Base-by-base conservation (phyloP, 345 rosid species). In the Eucalyptus coolabah region DNA sequence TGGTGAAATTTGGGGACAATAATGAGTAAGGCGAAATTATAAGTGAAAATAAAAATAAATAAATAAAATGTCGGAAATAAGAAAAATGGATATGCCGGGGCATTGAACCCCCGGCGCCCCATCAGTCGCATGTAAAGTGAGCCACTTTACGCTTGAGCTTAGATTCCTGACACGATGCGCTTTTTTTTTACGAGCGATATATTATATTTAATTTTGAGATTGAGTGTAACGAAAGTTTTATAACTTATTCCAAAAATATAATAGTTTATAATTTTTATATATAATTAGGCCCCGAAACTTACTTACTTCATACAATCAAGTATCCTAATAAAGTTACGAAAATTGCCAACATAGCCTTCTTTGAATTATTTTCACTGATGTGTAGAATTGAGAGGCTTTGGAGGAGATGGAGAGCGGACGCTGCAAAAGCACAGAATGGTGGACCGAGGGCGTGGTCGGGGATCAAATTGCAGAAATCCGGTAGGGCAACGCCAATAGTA, bases 261-360 rank as follows among this genome's bases (percentile, higher is more conserved):
- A 65, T n/a, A 2, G 4, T 15, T 4, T 0, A 0, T 0, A 2
- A n/a, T n/a, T 65, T n/a, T 15, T 7, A 8, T n/a, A 65, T 65
- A 65, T 65, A 8, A 65, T 65, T n/a, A 65, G 1, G 3, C 5
- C 10, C 6, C 17, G 5, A n/a, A n/a, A n/a, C 1, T 15, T 65
- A 15, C 8, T 10, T 0, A n/a, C 9, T n/a, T 65, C 19, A 2
- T n/a, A 14, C 5, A 65, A 65, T n/a, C 2, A 2, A 14, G 9
- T 30, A 1, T 13, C 10, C 37, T 14, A 4, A 53, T 53, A 53
- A 19, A 53, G 19, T 15, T 65, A 2, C 0, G 19, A n/a, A n/a
- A 65, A 65, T 14, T 8, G 11, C 5, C 3, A n/a, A n/a, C 37
- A 2, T 14, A 5, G 19, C 37, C 10, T 65, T 65, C 15, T n/a